Conservation (phyloP, 768 basidiomycete genomes). For the Neoboletus subvelutipes region DNA sequence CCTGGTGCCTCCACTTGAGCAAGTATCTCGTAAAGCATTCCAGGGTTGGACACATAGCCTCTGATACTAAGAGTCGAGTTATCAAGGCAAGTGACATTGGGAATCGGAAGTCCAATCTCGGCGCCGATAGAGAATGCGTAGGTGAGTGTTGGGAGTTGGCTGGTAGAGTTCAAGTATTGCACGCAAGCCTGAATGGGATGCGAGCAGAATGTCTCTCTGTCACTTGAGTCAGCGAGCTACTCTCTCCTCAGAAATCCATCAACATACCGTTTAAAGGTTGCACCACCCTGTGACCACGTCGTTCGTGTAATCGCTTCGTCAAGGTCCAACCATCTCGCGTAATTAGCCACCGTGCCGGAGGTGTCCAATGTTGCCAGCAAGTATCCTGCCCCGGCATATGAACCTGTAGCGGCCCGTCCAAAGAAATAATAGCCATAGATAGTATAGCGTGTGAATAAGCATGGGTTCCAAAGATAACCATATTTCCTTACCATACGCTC, state of each 20-base stretch:
- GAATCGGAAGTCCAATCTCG: constrained; percentile 49
- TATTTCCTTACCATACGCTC: constrained; percentile 54
- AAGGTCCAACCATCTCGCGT: constrained; percentile 68
- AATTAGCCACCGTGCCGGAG: constrained; percentile 39
- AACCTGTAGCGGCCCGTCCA: constrained; percentile 45
- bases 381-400: constrained; percentile 66
- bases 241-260: background rate
- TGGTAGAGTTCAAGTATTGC: constrained; percentile 48
- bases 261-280: constrained; percentile 48
- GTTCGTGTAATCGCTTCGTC: constrained; percentile 59
- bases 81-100: constrained; percentile 61
- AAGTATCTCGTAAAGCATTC: constrained; percentile 74
- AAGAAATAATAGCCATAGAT: background rate
- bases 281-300: constrained; percentile 55
- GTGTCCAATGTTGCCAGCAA: constrained; percentile 50
- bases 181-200: constrained; percentile 60
- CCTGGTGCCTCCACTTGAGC: constrained; percentile 43
- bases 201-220: constrained; percentile 63
- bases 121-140: constrained; percentile 47
- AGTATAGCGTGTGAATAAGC: background rate
- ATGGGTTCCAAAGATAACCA: background rate
- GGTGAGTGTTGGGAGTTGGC: constrained; percentile 41
- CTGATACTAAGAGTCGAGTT: constrained; percentile 53
- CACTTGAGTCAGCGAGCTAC: background rate
- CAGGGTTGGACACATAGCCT: constrained; percentile 47